These are phyloP conservation scores for Nakaseomyces bracarensis DNA, from an alignment of 1,139 yeast species.

Conservation along the genomic window DNA sequence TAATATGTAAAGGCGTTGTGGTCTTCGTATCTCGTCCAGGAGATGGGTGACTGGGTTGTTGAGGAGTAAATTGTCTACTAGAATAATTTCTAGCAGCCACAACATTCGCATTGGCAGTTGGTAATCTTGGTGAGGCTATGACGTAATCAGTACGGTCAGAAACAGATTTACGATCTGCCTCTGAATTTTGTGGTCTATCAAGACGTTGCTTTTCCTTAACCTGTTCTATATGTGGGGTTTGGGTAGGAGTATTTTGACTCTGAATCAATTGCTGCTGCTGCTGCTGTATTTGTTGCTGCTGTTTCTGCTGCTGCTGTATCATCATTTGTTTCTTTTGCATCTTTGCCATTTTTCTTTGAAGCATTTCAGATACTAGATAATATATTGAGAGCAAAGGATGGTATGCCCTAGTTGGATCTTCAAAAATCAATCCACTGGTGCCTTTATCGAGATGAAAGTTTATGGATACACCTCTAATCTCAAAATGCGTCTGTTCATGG, in stretches of 20 bases:
- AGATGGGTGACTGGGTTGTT: background rate
- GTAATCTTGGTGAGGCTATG: background rate
- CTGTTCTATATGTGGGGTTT: background rate
- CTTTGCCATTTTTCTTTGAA: conserved; percentile 57
- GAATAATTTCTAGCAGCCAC: conserved; percentile 1
- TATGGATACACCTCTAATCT: background rate
- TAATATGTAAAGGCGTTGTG: conserved; percentile 25
- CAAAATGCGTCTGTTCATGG: conserved; percentile 6
- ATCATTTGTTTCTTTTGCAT: conserved; percentile 24
- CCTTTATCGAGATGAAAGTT: conserved; percentile 5
- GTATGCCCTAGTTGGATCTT: conserved; percentile 85
- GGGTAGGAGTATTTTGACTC: background rate
- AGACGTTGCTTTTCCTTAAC: background rate
- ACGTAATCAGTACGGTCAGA: conserved; percentile 3
- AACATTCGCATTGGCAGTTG: background rate
- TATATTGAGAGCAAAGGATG: conserved; percentile 87
- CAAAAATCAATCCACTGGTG: conserved; percentile 21
- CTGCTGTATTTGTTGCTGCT: conserved; percentile 13
- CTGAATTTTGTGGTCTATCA: background rate
- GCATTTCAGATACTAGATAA: conserved; percentile 77
- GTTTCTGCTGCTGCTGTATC: conserved; percentile 16
- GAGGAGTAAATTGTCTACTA: conserved; percentile 8
- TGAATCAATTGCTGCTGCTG: background rate
- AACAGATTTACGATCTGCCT: background rate
- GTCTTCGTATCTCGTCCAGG: conserved; percentile 3